phyloP scores from a whole-genome alignment of 1,139 yeast species.

The Lodderomyces margitis region DNA sequence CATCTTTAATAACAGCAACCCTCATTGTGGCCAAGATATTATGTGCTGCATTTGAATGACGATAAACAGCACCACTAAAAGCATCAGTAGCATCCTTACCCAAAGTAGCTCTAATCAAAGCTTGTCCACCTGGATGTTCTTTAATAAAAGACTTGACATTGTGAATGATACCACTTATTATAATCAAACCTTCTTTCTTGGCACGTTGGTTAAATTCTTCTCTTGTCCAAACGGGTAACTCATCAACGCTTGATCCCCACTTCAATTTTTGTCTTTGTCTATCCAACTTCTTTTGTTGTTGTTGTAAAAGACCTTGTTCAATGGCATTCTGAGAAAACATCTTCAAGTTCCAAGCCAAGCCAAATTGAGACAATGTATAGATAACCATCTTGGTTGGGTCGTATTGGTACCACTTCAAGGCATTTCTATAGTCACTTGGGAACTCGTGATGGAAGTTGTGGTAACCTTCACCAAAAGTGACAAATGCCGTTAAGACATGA shows the following conservation, averaged over 20 bases:
- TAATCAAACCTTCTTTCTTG: constrained; percentile 57
- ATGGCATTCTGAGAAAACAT: constrained; percentile 93
- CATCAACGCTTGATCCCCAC: constrained; percentile 89
- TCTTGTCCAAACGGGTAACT: constrained; percentile 90
- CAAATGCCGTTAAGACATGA: constrained; percentile 89
- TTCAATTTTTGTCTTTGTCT: constrained; percentile 70
- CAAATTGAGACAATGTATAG: constrained; percentile 68
- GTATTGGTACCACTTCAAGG: constrained; percentile 97
- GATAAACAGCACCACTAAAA: constrained; percentile 96
- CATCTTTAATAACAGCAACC: constrained; percentile 82
- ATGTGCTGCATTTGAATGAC: constrained; percentile 97
- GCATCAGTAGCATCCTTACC: constrained; percentile 98
- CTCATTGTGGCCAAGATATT: constrained; percentile 94
- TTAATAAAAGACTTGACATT: constrained; percentile 81
- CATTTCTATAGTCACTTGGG: constrained; percentile 98
- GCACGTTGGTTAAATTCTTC: constrained; percentile 74
- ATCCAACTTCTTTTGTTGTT: constrained; percentile 93
- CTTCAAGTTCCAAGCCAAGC: constrained; percentile 87
- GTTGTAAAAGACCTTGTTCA: constrained; percentile 94
- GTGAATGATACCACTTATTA: constrained; percentile 93
- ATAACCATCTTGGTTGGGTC: constrained; percentile 92
- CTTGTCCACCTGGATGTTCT: constrained; percentile 98
- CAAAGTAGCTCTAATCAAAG: constrained; percentile 77
- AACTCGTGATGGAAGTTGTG: constrained; percentile 99
- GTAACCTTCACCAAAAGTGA: constrained; percentile 97